A percentile compares a stretch with the other conserved stretches of the same genome.
phyloP scores from a whole-genome alignment of 202 grass and related monocot species.

The Musa balbisiana region DNA sequence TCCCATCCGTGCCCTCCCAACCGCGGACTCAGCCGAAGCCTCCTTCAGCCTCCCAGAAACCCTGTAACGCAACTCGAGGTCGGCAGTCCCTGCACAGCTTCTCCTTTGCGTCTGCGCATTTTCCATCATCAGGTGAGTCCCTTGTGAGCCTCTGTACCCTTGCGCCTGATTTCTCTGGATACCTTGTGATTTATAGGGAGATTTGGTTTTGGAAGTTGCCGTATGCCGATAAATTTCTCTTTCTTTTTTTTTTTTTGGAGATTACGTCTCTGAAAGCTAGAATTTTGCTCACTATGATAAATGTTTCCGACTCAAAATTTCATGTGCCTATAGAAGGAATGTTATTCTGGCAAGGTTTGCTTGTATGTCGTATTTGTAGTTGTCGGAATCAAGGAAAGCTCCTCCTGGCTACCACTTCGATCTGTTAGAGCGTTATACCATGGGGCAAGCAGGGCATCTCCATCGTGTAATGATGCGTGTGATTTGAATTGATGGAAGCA shows the following conservation, averaged over 20 bases:
- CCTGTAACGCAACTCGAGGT: background rate
- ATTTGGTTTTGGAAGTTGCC: background rate
- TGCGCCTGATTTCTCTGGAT: too few relatives aligned
- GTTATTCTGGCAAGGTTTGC: background rate
- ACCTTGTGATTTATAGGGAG: background rate
- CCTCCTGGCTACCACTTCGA: background rate
- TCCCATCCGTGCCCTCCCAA: background rate
- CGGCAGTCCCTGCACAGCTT: background rate
- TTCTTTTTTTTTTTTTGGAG: background rate
- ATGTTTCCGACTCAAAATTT: background rate
- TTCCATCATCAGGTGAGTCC: background rate
- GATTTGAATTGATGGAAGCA: conserved; percentile 17
- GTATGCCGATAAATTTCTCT: background rate
- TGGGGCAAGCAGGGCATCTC: conserved; percentile 1
- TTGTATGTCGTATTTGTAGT: background rate
- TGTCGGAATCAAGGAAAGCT: background rate
- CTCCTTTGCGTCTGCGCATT: background rate
- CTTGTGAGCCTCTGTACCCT: background rate
- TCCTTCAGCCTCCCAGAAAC: background rate
- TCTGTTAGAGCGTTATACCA: background rate
- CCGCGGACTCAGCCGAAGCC: background rate
- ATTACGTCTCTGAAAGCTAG: too few relatives aligned
- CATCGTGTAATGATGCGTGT: background rate
- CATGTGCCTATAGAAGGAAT: background rate
- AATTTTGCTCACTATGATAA: background rate